Base-by-base conservation (phyloP, 768 basidiomycete genomes). In the Mycena pura region DNA sequence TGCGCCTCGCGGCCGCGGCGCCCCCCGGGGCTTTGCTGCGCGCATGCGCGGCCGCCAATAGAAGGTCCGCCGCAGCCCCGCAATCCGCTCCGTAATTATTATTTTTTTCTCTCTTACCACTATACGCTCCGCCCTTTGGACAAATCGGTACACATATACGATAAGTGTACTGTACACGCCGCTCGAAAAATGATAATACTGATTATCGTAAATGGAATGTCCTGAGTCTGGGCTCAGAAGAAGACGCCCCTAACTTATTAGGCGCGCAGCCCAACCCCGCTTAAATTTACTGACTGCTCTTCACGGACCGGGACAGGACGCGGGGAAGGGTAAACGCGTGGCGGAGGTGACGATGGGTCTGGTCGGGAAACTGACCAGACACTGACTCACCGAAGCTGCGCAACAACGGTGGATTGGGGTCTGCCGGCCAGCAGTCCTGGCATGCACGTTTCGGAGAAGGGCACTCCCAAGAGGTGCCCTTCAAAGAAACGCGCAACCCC, bases 391-490 rank as follows among this genome's bases (percentile, higher is more conserved):
- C 34, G 54, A 45, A 32, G 54, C 45, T 31, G 43, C 21, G 29
- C 43, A 25, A 51, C 14, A 44, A 53, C 51, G 31, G 34, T 8
- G 32, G 15, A 21, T 22, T 31, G 56, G 56, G 56, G 56, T 57
- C 56, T 40, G 47, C 47, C 56, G 38, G 56, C 56, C 56, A 57
- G 56, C 56, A 57, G 11, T 57, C 56, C 56, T 57, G 56, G 56
- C 27, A 41, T 27, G 56, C 38, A 5, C 34, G 5, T 2, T 4
- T 47, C 28, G 21, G 27, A 25, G n/a, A 6, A 13, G 28, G 3
- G 6, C 34, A 13, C 34, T 32, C 44, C 3, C 41, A 24, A 24
- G 22, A 25, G 11, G 22, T 14, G 24, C 22, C 22, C 11, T 25
- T n/a, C n/a, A n/a, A n/a, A n/a, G n/a, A n/a, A n/a, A n/a, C n/a